phyloP scores from a whole-genome alignment of 75 land plant genomes.

The Picea glauca region DNA sequence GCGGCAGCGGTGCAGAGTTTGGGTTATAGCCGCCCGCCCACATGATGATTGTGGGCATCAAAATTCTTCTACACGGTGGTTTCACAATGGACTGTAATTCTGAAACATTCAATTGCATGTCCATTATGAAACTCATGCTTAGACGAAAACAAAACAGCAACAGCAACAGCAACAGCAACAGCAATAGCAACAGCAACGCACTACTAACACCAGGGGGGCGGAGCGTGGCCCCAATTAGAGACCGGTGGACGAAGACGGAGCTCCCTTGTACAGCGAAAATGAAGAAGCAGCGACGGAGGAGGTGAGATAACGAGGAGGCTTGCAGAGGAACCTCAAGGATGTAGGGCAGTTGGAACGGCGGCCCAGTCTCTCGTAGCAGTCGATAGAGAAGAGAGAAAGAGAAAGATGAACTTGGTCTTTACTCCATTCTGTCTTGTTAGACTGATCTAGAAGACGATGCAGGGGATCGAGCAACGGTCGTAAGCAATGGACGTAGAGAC shows the following conservation, averaged over 20 bases:
- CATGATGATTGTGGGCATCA: neutral
- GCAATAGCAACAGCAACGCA: neutral
- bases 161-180: neutral
- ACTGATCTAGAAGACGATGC: neutral
- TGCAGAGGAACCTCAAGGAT: constrained; percentile 8
- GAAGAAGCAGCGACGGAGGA: neutral
- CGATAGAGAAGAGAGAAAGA: constrained; percentile 41
- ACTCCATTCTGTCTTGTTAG: neutral
- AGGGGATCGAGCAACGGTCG: constrained; percentile 45
- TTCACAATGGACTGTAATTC: too few relatives aligned
- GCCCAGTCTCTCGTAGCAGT: constrained; percentile 40
- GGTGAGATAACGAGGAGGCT: neutral
- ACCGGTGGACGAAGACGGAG: neutral
- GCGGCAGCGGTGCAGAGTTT: constrained; percentile 2
- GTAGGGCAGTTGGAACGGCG: neutral
- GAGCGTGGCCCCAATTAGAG: neutral
- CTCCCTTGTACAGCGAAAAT: neutral
- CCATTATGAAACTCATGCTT: neutral
- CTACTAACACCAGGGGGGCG: neutral
- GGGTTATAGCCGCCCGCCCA: constrained; percentile 9
- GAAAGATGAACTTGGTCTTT: constrained; percentile 27
- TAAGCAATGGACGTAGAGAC: constrained; percentile 53
- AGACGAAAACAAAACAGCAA: neutral
- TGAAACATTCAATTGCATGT: too few relatives aligned
- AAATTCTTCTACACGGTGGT: neutral